Evolutionary conservation across 1,284 basidiomycete genomes (phyloP), one percentile per base, ranked within the genome.

Genomic region (Cutaneotrichosporon sp.): DNA sequence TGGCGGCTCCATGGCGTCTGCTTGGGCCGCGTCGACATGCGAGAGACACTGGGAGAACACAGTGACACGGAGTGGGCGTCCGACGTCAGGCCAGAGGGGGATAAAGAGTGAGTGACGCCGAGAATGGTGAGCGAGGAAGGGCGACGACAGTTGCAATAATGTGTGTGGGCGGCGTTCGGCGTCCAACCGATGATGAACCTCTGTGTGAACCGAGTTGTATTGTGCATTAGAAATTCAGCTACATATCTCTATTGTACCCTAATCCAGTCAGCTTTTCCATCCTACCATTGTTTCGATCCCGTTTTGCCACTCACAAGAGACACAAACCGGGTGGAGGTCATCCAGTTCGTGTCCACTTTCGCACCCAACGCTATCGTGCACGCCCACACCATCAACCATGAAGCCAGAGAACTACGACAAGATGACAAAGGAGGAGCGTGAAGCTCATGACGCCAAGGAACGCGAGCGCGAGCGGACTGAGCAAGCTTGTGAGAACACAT

Each of bases 341-440:
- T 49, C 47, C 46, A 48, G 14, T 13, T n/a, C 4, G 10, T 3
- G 14, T 13, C 10, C 41, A 8, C 8, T 18, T 26, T 4, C 4
- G 9, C 43, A 5, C 30, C 22, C 15, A 13, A n/a, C 18, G 15
- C 17, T n/a, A n/a, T 12, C 21, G 15, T 14, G 23, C 8, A 30
- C 17, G 17, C n/a, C 23, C n/a, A 23, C 26, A 17, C 37, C 18
- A 39, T 33, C 23, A 4, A 34, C 15, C 13, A 52, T 46, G 33
- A 37, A 33, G 8, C 18, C 44, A 20, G 30, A 52, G 34, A 45
- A 41, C 23, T 37, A 47, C 77, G 89, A 92, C 64, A 85, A 83
- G 51, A 80, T 93, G 63, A 79, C 85, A 18, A 80, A 83, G 43
- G 87, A 88, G 66, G 83, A 96, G 73, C 81, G 85, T 48, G 84